Evolutionary conservation across 1,139 yeast species (phyloP).

Genomic region (Casaregolazyma lundiana): DNA sequence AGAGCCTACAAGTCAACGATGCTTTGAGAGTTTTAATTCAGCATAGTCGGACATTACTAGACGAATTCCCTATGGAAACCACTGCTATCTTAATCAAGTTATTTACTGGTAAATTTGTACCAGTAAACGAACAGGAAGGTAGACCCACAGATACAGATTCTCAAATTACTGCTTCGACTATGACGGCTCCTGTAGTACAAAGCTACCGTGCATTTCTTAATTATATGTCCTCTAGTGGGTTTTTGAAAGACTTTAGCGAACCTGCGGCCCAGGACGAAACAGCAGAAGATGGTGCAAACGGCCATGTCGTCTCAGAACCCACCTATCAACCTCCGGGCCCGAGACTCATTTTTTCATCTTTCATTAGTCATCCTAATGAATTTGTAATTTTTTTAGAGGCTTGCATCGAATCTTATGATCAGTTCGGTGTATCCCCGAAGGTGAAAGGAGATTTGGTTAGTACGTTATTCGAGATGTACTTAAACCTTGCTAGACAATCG

Average conservation of each 20-base stretch:
- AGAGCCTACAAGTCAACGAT: constrained; percentile 71
- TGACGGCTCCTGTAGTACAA: constrained; percentile 46
- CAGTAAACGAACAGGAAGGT: constrained; percentile 30
- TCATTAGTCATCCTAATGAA: constrained; percentile 76
- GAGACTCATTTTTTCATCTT: constrained; percentile 77
- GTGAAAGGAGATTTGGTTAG: constrained; percentile 56
- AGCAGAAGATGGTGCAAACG: constrained; percentile 6
- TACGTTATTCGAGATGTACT: constrained; percentile 77
- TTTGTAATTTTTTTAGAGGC: constrained; percentile 95
- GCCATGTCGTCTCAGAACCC: constrained; percentile 37
- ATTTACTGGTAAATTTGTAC: constrained; percentile 78
- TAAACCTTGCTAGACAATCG: constrained; percentile 50
- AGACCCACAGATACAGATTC: constrained; percentile 7
- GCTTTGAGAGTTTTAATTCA: constrained; percentile 64
- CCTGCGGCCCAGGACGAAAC: constrained; percentile 11
- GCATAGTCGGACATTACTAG: constrained; percentile 62
- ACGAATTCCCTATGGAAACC: constrained; percentile 70
- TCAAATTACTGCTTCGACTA: constrained; percentile 9
- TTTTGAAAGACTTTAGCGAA: neutral
- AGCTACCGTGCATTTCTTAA: constrained; percentile 69
- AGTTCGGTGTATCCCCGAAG: constrained; percentile 43
- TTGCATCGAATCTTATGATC: constrained; percentile 67
- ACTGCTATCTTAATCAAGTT: constrained; percentile 78
- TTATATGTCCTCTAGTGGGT: constrained; percentile 44
- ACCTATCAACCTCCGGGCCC: constrained; percentile 93